Evolutionary conservation across 2,329 filamentous ascomycete species (phyloP), one percentile per base, ranked within the genome.

Genomic region (Ascochyta pisi): DNA sequence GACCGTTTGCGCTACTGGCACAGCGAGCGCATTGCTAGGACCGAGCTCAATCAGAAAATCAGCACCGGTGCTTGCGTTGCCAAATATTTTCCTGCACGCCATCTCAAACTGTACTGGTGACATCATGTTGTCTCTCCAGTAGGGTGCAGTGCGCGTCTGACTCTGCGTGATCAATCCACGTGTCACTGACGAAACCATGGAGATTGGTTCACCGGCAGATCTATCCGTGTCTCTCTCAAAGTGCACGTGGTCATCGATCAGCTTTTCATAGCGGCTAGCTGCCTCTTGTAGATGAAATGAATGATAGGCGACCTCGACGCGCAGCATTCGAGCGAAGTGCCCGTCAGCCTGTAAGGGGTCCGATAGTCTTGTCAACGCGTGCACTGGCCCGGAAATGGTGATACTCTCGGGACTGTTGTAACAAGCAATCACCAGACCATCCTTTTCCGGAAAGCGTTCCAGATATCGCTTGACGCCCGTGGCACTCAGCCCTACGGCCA

Each of bases 361-460:
- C 60, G 3, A 41, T 3, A 75, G 57, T 42, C 73, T 63, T 0
- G 71, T 61, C 6, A 82, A 71, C 1, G 74, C 76, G 49, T 71
- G 65, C 0, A 35, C 52, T 52, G 81, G 76, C 0, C 81, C 81
- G 7, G 79, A 81, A 0, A 82, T 34, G 0, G 81, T 83, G 1
- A 81, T 66, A 33, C 74, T 78, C 0, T 58, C 45, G 0, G 78
- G 73, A 26, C 73, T 75, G 60, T 83, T 83, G 42, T 70, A 55
- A 39, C 68, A 72, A 6, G 71, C 71, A 10, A 70, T 46, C 8
- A 44, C 43, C 15, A 46, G 19, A 19, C 19, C 19, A 19, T 19
- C 19, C 19, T 19, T 19, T 19, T 19, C 19, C 19, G 19, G 19
- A 19, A 19, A 19, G 3, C 19, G 19, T 19, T 19, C 19, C 19